Base-by-base conservation (phyloP, 2,329 filamentous ascomycete genomes). In the Sporothrix mexicana region DNA sequence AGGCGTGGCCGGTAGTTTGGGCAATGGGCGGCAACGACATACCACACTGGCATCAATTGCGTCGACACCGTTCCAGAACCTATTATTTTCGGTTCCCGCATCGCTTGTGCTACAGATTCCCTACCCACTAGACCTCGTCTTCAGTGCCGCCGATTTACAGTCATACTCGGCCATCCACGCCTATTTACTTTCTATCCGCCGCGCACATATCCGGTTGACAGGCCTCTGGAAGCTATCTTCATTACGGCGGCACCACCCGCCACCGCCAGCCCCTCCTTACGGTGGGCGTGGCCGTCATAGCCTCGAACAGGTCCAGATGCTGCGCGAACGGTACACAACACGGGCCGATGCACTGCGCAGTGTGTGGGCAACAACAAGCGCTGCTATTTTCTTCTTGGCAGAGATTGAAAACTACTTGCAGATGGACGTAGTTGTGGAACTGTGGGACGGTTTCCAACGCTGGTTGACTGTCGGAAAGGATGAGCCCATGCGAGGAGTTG, bases 401-500 rank as follows among this genome's bases (percentile, higher is more conserved):
- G 95, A 98, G 79, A 91, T 93, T 15, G 92, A 95, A 76, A 90
- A 90, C 2, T 98, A 97, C 78, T 90, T 98, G 61, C 95, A 98
- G 80, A 93, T 93, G 0, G 94, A 97, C 78, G 91, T 98, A 7
- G 91, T 98, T 15, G 89, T 91, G 74, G 90, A 91, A 45, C 90
- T 93, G 1, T 98, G 94, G 89, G 88, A 91, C 17, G 90, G 92
- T 69, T 95, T 98, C 77, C 88, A 92, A 70, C 80, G 82, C 15
- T 98, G 95, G 94, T 84, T 97, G 20, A 85, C 85, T 41, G 84
- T 84, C 12, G 83, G 83, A 4, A 80, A 81, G 47, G 77, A 79
- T 64, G 79, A 80, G 41, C 76, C 73, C 67, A 77, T 71, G 71
- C 36, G 69, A 3, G 53, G 53, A 25, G 74, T 73, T 74, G 51